These are phyloP conservation scores for Sarcodon sp. DNA, from an alignment of 768 basidiomycete genomes.

Conservation along the genomic window DNA sequence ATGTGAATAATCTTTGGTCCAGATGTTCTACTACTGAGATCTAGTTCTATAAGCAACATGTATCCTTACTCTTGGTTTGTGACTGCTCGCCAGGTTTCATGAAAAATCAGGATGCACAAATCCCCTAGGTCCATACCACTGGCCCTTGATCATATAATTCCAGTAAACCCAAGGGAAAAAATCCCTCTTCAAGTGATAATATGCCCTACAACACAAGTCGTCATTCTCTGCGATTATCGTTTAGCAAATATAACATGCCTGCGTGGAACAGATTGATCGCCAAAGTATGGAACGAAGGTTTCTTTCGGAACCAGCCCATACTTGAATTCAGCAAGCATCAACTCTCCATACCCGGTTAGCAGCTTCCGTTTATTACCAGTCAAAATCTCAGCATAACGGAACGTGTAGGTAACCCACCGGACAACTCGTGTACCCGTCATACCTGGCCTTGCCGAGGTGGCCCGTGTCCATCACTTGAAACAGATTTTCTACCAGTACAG, in stretches of 20 bases:
- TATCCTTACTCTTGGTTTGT: too few relatives aligned
- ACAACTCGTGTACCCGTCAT: conserved; percentile 86
- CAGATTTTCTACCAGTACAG: conserved; percentile 84
- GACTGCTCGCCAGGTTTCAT: background rate
- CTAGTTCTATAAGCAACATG: too few relatives aligned
- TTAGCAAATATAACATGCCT: conserved; percentile 29
- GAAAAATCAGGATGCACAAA: conserved; percentile 25
- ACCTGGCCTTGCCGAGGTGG: conserved; percentile 50
- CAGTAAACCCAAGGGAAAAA: conserved; percentile 72
- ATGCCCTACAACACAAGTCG: conserved; percentile 29
- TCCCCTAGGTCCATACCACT: conserved; percentile 36
- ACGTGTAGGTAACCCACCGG: conserved; percentile 39
- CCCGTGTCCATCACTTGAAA: conserved; percentile 67
- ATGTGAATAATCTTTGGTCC: too few relatives aligned
- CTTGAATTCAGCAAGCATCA: conserved; percentile 89
- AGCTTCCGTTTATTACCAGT: conserved; percentile 27
- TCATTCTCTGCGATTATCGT: conserved; percentile 7
- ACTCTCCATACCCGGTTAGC: conserved; percentile 67
- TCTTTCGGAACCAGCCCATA: conserved; percentile 86
- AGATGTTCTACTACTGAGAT: too few relatives aligned
- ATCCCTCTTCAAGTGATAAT: conserved; percentile 84
- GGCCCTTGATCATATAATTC: conserved; percentile 52
- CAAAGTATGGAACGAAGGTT: conserved; percentile 54
- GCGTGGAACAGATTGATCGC: conserved; percentile 66
- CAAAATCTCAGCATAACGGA: conserved; percentile 2